Percentiles rank a stretch among this genome's conserved stretches.
phyloP scores from a whole-genome alignment of 768 basidiomycete genomes.

The Phanerodontia chrysosporium region DNA sequence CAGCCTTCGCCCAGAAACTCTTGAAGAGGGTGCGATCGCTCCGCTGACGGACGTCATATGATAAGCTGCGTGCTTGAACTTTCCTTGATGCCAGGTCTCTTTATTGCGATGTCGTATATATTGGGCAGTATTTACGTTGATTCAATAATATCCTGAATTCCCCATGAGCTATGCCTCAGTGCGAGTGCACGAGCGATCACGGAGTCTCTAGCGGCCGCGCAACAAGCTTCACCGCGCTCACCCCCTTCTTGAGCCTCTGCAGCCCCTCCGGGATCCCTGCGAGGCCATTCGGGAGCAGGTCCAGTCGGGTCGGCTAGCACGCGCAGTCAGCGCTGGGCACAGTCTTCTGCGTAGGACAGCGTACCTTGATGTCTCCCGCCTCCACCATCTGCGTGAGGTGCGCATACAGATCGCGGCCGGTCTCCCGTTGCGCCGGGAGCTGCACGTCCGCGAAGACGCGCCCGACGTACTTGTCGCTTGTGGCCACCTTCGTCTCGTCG shows the following conservation, averaged over 20 bases:
- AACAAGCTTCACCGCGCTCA: constrained; percentile 18
- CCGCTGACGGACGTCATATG: no score
- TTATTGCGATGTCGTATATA: no score
- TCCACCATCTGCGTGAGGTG: constrained; percentile 12
- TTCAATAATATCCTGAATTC: no score
- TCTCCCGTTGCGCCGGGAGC: constrained; percentile 1
- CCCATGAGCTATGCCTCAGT: no score
- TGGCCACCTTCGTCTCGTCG: constrained; percentile 21
- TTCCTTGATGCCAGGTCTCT: no score
- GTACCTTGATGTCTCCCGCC: constrained; percentile 19
- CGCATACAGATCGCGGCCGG: constrained; percentile 17
- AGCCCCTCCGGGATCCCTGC: constrained; percentile 17
- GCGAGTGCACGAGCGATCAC: no score
- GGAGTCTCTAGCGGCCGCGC: constrained; percentile 17
- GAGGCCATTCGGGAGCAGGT: constrained; percentile 20
- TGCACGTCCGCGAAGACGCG: constrained; percentile 30
- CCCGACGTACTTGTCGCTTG: constrained; percentile 41
- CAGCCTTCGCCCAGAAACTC: no score
- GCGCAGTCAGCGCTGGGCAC: background rate
- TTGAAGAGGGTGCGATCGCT: no score
- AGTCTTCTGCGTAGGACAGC: background rate
- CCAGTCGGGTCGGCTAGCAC: constrained; percentile 18
- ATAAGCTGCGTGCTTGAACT: no score
- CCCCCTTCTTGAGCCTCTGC: constrained; percentile 15
- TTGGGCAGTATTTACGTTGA: no score